Evolutionary conservation across 2,329 filamentous ascomycete species (phyloP), one percentile per base, ranked within the genome.

Genomic region (Nemania serpens): DNA sequence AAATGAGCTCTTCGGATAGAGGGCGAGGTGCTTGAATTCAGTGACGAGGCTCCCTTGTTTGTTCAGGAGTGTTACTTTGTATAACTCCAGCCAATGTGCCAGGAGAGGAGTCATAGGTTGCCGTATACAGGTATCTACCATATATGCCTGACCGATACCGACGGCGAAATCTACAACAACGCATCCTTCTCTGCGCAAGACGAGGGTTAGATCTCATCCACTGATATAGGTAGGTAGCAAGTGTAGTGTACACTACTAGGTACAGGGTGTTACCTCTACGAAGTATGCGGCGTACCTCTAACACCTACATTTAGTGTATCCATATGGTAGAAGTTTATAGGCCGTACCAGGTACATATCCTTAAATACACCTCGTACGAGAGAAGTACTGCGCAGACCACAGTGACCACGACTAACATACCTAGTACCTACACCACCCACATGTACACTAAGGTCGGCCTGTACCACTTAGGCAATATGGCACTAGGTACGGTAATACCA

Each of bases 41-140:
- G 42, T 33, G 52, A 37, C 47, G 52, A 47, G 42, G 50, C 25
- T 47, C 52, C 36, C 43, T 39, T 18, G 34, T 36, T 46, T 41
- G 11, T 29, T 55, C 20, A n/a, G 39, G 13, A 53, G n/a, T 53
- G 34, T 22, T 37, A 34, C n/a, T 49, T 25, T 5, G 18, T 29
- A 49, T 47, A 20, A 5, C 20, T 18, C 36, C 5, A 34, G 43
- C 52, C 47, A 47, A 47, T 25, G 15, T 25, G 51, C 29, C 17
- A 18, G 25, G 20, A 52, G 3, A 29, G 4, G 25, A 7, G 25
- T 29, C 25, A 7, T 29, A 29, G 4, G 18, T 45, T 20, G 42
- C 18, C 9, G n/a, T 18, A 3, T 42, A 20, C 41, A 9, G 41
- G 5, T 42, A 42, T 9, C 10, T n/a, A n/a, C 25, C 7, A 29